phyloP scores from a whole-genome alignment of 1,284 basidiomycete species.

The Apiotrichum laibachii region DNA sequence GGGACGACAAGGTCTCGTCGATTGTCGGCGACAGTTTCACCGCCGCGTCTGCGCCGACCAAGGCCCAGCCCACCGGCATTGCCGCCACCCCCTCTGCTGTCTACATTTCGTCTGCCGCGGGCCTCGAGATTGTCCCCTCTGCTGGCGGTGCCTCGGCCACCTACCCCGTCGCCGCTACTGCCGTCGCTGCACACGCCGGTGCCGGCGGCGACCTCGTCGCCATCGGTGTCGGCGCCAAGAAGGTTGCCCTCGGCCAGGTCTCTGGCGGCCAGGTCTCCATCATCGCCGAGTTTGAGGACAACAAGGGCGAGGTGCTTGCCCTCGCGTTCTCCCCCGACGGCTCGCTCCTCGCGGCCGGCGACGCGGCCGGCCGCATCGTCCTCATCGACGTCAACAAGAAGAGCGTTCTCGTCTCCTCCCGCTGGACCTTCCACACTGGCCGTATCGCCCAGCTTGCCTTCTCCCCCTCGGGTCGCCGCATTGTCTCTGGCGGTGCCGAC shows the following conservation, averaged over 20 bases:
- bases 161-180: slow-evolving; percentile 26
- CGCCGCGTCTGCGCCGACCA: slow-evolving; percentile 47
- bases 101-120: slow-evolving; percentile 67
- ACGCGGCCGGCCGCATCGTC: slow-evolving; percentile 56
- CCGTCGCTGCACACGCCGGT: slow-evolving; percentile 38
- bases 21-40: slow-evolving; percentile 56
- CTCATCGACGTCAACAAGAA: slow-evolving; percentile 62
- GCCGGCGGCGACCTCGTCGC: slow-evolving; percentile 40
- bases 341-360: slow-evolving; percentile 70
- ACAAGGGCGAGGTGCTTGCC: slow-evolving; percentile 68
- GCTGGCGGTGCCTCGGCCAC: slow-evolving; percentile 23
- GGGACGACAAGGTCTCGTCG: slow-evolving; percentile 72
- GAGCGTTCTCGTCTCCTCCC: slow-evolving; percentile 65
- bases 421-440: slow-evolving; percentile 86
- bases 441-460: slow-evolving; percentile 77
- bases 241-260: slow-evolving; percentile 56
- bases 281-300: slow-evolving; percentile 61
- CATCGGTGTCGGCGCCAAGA: slow-evolving; percentile 56
- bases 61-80: slow-evolving; percentile 71
- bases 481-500: slow-evolving; percentile 84
- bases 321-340: slow-evolving; percentile 80
- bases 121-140: slow-evolving; percentile 59
- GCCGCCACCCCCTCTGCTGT: slow-evolving; percentile 61
- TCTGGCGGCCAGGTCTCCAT: slow-evolving; percentile 24
- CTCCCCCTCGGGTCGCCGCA: slow-evolving; percentile 69